These are phyloP conservation scores for Curvularia lunata DNA, from an alignment of 2,329 filamentous ascomycete genomes.

Conservation along the genomic window DNA sequence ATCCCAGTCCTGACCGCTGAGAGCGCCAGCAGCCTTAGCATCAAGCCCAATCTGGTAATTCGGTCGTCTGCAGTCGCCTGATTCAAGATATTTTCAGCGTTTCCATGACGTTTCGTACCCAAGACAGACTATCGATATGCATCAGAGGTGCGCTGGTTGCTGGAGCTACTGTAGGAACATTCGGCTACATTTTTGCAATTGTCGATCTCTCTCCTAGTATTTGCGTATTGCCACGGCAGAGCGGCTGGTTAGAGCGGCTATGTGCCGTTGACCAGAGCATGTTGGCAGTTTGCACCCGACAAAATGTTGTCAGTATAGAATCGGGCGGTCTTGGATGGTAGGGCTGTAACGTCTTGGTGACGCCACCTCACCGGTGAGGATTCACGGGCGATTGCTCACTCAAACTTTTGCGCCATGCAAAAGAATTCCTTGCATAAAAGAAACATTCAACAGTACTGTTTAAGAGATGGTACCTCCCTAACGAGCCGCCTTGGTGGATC, in stretches of 20 bases:
- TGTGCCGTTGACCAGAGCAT: background rate
- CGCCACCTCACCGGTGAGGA: slow-evolving; percentile 2
- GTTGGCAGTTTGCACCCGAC: background rate
- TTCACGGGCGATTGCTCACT: background rate
- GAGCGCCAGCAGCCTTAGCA: background rate
- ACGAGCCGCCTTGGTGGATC: slow-evolving; percentile 7
- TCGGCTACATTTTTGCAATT: background rate
- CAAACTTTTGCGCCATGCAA: background rate
- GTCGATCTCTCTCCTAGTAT: slow-evolving; percentile 3
- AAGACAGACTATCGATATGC: slow-evolving; percentile 18
- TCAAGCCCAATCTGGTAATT: slow-evolving; percentile 5
- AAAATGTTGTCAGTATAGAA: background rate
- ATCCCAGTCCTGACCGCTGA: slow-evolving; percentile 19
- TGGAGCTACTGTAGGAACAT: slow-evolving; percentile 6
- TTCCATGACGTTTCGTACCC: slow-evolving; percentile 16
- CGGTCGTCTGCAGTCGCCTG: slow-evolving; percentile 3
- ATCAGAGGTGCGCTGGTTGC: slow-evolving; percentile 11
- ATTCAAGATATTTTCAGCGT: slow-evolving; percentile 1
- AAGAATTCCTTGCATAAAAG: slow-evolving; percentile 14
- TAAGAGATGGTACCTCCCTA: slow-evolving; percentile 13
- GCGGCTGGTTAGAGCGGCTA: background rate
- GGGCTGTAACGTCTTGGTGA: background rate
- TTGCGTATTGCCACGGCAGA: background rate
- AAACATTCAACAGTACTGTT: slow-evolving; percentile 15
- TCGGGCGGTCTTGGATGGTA: too few species aligned